Base-by-base conservation (phyloP, 2,329 filamentous ascomycete species). In the Leptoxyphium fumago region DNA sequence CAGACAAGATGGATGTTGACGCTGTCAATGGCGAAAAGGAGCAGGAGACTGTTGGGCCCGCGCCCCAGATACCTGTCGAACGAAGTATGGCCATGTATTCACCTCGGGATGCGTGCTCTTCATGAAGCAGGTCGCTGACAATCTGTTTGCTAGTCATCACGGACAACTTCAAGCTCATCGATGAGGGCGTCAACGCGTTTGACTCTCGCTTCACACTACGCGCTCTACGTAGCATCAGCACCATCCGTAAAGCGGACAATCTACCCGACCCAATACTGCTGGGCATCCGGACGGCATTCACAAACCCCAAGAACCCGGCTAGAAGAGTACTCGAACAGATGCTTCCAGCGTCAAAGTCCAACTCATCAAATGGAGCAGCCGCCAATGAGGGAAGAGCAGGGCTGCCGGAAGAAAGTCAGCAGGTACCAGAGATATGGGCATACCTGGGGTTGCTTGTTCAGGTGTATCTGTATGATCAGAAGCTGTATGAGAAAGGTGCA, bases 191-290 rank as follows among this genome's bases (percentile, higher is more conserved):
- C 51, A 74, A 80, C 52, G 78, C 93, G 56, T 98, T 96, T 64
- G 91, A 98, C 67, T 79, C 88, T 47, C 81, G 91, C 70, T 98
- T 95, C 68, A 86, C 89, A 45, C 82, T 98, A 51, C 79, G 91
- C 61, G 91, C 91, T 49, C 77, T 98, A 51, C 83, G 91, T 58
- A 94, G 88, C 55, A 94, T 96, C 68, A 94, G 91, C 36, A 88
- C 87, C 44, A 80, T 96, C 63, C 86, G 91, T 63, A 96, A 96
- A 73, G 79, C 85, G 53, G 60, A 64, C 55, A 55, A 59, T 46
- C 58, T 61, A 45, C 46, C 52, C 32, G 54, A 59, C 42, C 57
- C 60, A 36, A 50, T 63, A 45, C 49, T 53, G 10, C 42, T 50
- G 17, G 61, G 51, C 47, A 57, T 61, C 44, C 55, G 57, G 28